Percentiles rank a stretch among this genome's conserved stretches.
phyloP scores from a whole-genome alignment of 2,329 filamentous ascomycete genomes.

The Penicillium sp. region DNA sequence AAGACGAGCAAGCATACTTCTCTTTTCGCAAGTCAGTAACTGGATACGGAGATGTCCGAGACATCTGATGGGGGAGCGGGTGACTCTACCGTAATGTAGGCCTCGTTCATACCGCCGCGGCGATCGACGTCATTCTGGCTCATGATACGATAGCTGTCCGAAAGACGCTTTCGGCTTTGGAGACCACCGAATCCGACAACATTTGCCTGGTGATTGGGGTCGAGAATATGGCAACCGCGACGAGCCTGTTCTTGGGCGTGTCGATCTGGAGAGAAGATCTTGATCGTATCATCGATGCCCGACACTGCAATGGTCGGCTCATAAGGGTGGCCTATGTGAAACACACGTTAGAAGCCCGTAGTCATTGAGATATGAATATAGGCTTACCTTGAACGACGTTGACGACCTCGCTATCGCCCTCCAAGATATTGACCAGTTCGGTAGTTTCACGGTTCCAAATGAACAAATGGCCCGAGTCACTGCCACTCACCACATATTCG shows the following conservation, averaged over 20 bases:
- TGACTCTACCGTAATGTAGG: slow-evolving; percentile 50
- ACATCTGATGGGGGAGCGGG: not conserved
- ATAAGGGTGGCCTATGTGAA: slow-evolving; percentile 54
- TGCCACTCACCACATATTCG: slow-evolving; percentile 63
- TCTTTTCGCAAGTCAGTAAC: slow-evolving; percentile 28
- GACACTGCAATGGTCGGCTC: slow-evolving; percentile 62
- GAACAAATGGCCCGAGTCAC: slow-evolving; percentile 62
- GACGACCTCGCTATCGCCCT: slow-evolving; percentile 64
- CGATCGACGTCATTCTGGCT: slow-evolving; percentile 58
- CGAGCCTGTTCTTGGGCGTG: slow-evolving; percentile 54
- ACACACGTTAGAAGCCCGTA: slow-evolving; percentile 3
- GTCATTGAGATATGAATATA: not conserved
- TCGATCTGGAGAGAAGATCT: slow-evolving; percentile 61
- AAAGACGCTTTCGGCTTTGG: slow-evolving; percentile 54
- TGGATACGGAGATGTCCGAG: not conserved
- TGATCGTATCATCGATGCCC: slow-evolving; percentile 64
- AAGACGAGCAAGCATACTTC: slow-evolving; percentile 46
- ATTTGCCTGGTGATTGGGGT: slow-evolving; percentile 41
- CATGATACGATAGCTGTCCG: slow-evolving; percentile 57
- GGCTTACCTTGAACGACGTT: slow-evolving; percentile 59
- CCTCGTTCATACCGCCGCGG: slow-evolving; percentile 54
- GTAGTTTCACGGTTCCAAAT: slow-evolving; percentile 63
- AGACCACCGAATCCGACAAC: slow-evolving; percentile 44
- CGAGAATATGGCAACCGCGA: slow-evolving; percentile 54
- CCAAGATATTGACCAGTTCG: slow-evolving; percentile 59